Base-by-base conservation (phyloP, 1,284 basidiomycete genomes). In the Coniferiporia sulphurascens region DNA sequence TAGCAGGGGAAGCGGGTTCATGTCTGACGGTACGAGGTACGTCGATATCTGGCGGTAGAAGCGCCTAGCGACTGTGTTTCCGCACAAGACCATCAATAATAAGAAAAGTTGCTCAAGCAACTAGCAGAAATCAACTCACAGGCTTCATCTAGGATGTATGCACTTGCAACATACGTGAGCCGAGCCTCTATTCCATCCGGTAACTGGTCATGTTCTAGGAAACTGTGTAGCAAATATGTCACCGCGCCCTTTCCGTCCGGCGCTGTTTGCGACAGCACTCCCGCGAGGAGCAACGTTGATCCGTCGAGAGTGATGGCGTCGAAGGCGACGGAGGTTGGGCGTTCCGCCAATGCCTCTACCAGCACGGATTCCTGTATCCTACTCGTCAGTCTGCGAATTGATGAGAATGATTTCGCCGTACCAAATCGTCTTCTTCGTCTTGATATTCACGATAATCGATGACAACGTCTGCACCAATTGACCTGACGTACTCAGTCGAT, bases 361-460 rank as follows among this genome's bases (percentile, higher is more conserved):
- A 19, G 12, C 13, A 13, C 48, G 8, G 48, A 21, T 19, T 21
- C 48, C 48, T 49, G 46, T 12, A 19, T 4, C 17, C 17, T 6
- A 19, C 9, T 4, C 9, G 21, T n/a, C 38, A 12, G 15, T 10
- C 10, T 45, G 48, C 46, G 17, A 60, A 54, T 22, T 58, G 50
- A 7, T 48, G 13, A 2, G 35, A 27, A 27, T 27, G 27, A 2
- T 27, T 27, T 27, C 5, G 27, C 27, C 27, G 27, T 5, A 27
- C 27, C 27, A 27, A 27, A 3, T 27, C 27, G 27, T 5, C 27
- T 27, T 27, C 27, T 27, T 27, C 51, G 6, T 32, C 13, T 9
- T 56, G 55, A 12, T 60, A 70, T 58, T 52, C 55, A 53, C 72
- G 66, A 60, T 71, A 71, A 52, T 71, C 69, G 51, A 70, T 59